phyloP scores from a whole-genome alignment of 257 asterid species.

The Marsdenia floribunda region DNA sequence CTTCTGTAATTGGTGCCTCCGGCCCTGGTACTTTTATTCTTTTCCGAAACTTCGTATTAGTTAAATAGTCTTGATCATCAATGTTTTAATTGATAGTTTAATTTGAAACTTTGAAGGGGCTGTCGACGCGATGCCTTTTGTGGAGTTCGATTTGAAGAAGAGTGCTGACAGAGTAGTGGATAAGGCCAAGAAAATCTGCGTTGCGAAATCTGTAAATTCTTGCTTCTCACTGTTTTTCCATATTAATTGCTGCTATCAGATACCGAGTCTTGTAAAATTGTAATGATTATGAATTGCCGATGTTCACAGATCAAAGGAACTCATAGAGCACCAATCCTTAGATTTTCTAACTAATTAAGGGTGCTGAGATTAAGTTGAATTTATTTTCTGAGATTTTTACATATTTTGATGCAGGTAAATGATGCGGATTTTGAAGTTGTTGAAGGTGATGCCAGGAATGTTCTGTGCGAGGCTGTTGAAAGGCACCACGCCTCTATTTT shows the following conservation, averaged over 20 bases:
- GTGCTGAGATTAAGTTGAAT: neutral
- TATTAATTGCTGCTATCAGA: neutral
- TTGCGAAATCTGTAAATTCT: constrained; percentile 48
- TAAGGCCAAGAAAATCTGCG: constrained; percentile 55
- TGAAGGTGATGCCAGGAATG: constrained; percentile 90
- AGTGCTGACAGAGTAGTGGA: constrained; percentile 57
- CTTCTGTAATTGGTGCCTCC: constrained; percentile 47
- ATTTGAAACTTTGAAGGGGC: constrained; percentile 39
- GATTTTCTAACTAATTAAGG: neutral
- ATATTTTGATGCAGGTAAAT: constrained; percentile 44
- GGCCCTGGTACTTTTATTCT: constrained; percentile 51
- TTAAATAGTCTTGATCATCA: neutral
- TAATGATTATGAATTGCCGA: too few relatives aligned
- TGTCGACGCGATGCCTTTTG: constrained; percentile 57
- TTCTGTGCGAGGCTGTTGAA: constrained; percentile 83
- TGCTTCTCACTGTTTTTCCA: neutral
- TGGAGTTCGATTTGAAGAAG: constrained; percentile 66
- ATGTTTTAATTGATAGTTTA: neutral
- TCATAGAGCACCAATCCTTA: neutral
- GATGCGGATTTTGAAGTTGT: constrained; percentile 41
- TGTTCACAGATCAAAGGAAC: neutral
- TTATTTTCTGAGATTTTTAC: neutral
- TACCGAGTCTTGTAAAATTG: too few relatives aligned
- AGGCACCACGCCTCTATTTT: constrained; percentile 66
- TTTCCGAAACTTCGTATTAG: neutral